These are phyloP conservation scores for Colletotrichum euphorbiae DNA, from an alignment of 2,329 filamentous ascomycete species.

Conservation along the genomic window DNA sequence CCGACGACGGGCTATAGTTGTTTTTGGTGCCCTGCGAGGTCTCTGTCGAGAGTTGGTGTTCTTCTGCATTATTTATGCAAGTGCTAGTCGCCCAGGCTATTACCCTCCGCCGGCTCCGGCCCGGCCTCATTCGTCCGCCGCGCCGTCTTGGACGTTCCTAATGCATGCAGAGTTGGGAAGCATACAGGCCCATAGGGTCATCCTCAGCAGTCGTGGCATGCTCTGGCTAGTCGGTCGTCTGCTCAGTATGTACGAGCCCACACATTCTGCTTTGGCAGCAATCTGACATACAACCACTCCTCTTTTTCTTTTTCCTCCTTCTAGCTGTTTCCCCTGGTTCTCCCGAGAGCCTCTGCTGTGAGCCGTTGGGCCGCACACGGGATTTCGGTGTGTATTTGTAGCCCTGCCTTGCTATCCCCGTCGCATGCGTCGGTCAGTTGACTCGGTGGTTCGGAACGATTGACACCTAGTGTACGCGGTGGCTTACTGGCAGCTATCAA, in stretches of 20 bases:
- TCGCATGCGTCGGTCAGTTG: background rate
- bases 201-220: conserved; percentile 50
- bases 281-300: conserved; percentile 12
- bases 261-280: conserved; percentile 30
- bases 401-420: background rate
- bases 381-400: conserved; percentile 6
- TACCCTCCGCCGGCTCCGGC: conserved; percentile 33
- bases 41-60: background rate
- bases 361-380: background rate
- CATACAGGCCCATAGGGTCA: conserved; percentile 39
- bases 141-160: conserved; percentile 32
- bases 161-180: conserved; percentile 44
- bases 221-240: conserved; percentile 46
- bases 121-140: conserved; percentile 37
- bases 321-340: background rate
- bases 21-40: background rate
- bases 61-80: conserved; percentile 39
- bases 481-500: background rate
- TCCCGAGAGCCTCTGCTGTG: background rate
- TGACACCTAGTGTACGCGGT: background rate
- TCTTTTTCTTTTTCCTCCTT: background rate
- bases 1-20: background rate
- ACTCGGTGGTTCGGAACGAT: background rate
- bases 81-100: conserved; percentile 17
- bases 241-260: conserved; percentile 35